Conservation (phyloP, 1,139 yeast genomes). For the Yamadazyma jaroonii region DNA sequence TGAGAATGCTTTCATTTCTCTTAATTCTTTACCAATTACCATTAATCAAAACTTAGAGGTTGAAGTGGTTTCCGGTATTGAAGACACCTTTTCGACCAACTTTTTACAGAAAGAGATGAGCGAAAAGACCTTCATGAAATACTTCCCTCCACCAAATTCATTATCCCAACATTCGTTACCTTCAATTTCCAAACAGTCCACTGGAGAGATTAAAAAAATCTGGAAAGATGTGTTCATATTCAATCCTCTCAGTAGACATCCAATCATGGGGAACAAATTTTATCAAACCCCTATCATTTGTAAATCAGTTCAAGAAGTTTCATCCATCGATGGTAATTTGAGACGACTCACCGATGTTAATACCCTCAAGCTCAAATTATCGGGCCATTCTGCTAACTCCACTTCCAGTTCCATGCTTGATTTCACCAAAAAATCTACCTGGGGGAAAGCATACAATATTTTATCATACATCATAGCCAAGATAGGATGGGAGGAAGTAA, state of each 20-base stretch:
- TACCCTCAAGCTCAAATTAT: constrained; percentile 24
- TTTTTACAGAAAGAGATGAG: constrained; percentile 31
- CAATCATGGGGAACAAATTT: constrained; percentile 33
- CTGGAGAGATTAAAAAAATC: constrained; percentile 28
- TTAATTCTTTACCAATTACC: constrained; percentile 34
- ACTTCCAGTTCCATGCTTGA: constrained; percentile 30
- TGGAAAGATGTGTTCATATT: constrained; percentile 34
- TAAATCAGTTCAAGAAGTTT: constrained; percentile 31
- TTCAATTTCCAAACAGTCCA: background rate
- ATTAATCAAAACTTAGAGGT: constrained; percentile 14
- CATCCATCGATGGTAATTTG: constrained; percentile 35
- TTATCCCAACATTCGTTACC: background rate
- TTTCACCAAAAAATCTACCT: constrained; percentile 34
- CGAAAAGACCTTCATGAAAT: constrained; percentile 28
- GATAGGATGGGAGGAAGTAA: constrained; percentile 40
- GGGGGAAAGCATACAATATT: constrained; percentile 45
- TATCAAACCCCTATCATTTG: constrained; percentile 36
- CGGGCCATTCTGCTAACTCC: constrained; percentile 33
- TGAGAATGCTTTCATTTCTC: constrained; percentile 29
- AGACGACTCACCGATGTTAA: constrained; percentile 29
- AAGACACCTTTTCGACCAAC: constrained; percentile 28
- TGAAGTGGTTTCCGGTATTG: constrained; percentile 26
- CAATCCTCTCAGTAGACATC: constrained; percentile 34
- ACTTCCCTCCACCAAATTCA: constrained; percentile 29
- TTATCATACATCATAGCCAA: constrained; percentile 36